Evolutionary conservation across 331 rosid genomes (phyloP).

Genomic region (Dryas integrifolia): DNA sequence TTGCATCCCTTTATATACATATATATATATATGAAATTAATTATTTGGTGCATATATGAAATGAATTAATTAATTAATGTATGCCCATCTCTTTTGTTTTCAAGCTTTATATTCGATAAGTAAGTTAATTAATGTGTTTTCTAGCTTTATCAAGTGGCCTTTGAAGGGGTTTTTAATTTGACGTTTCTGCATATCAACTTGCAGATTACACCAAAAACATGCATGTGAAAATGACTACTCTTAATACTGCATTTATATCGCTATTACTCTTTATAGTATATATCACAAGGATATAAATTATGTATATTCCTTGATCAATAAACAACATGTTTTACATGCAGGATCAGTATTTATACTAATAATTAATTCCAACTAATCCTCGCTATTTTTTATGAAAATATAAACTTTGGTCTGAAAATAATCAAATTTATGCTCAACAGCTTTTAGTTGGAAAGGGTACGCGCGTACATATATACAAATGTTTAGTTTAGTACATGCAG

Average conservation of each 20-base stretch:
- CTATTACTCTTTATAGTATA: not conserved
- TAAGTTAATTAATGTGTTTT: not conserved
- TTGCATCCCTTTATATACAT: too few species aligned
- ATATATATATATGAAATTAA: not conserved
- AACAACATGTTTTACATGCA: not conserved
- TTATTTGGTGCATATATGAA: not conserved
- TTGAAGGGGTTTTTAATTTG: not conserved
- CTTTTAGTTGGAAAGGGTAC: too few species aligned
- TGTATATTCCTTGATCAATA: not conserved
- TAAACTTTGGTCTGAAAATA: too few species aligned
- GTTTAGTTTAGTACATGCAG: too few species aligned
- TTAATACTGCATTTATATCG: not conserved
- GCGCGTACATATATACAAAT: too few species aligned
- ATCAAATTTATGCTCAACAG: too few species aligned
- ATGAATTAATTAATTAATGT: not conserved
- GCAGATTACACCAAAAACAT: constrained; percentile 18
- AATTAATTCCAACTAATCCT: too few species aligned
- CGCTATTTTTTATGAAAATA: too few species aligned
- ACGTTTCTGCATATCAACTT: constrained; percentile 5
- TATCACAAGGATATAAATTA: too few species aligned
- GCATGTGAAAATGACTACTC: constrained; percentile 4
- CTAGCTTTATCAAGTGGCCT: constrained; percentile 8
- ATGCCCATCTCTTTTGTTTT: constrained; percentile 2
- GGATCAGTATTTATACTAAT: too few species aligned
- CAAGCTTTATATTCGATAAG: not conserved